Base-by-base conservation (phyloP, 768 basidiomycete species). In the Boletus sensibilis region DNA sequence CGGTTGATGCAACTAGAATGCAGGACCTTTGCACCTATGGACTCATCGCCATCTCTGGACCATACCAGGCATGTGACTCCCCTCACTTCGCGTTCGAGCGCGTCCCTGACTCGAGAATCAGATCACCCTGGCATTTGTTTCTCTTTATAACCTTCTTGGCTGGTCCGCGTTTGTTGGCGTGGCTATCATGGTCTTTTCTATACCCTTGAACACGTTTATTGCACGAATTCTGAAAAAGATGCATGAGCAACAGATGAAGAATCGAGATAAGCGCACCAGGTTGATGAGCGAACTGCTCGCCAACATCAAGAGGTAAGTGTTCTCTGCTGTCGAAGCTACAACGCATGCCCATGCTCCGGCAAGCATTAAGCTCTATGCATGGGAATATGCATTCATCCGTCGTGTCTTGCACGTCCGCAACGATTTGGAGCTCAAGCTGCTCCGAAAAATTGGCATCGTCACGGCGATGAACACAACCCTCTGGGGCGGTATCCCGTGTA, bases 231-330 rank as follows among this genome's bases (percentile, higher is more conserved):
- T 90, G 49, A 92, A 92, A 68, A 77, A 70, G 38, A 83, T 96
- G 78, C 92, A 97, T 66, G 82, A 90, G 60, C 65, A 84, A 62
- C 94, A 98, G 70, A 98, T 98, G 96, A 94, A 93, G 72, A 92
- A 89, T 71, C 82, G 93, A 57, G 94, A 95, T 66, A 79, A 83
- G 62, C 81, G 92, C 33, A 92, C 90, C 9, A 76, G 87, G 40
- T 74, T 95, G 43, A 97, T 98, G 95, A 94, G 84, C 61, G 95
- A 98, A 73, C 78, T 98, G n/a, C 76, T 98, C 6, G 81, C 84
- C 55, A 98, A 96, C 67, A 97, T 98, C 66, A 88, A 89, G 67
- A 92, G 87, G 87, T 84, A 39, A 45, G 59, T 25, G 14, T 14
- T 27, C 11, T 43, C 16, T 31, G 12, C 31, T 49, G 16, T 34